Evolutionary conservation across 2,329 filamentous ascomycete genomes (phyloP).

Genomic region (Ramichloridium luteum): DNA sequence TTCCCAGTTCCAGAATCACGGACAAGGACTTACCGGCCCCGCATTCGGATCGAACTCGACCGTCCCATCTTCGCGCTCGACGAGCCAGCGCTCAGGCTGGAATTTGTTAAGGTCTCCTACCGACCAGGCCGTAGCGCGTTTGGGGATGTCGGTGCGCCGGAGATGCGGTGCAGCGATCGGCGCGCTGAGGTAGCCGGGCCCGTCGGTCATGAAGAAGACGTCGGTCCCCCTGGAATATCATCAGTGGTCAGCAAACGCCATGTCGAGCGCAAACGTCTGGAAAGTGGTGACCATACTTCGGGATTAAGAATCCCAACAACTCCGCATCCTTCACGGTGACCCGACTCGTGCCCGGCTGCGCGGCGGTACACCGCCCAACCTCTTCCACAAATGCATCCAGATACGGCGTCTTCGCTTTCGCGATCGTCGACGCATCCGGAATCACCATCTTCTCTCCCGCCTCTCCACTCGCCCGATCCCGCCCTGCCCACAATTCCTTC

Average conservation of each 20-base stretch:
- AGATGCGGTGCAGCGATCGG: constrained; percentile 20
- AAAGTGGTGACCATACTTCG: too few species aligned
- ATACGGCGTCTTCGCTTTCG: constrained; percentile 21
- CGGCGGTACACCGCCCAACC: constrained; percentile 23
- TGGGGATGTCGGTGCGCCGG: constrained; percentile 22
- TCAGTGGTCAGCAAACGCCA: too few species aligned
- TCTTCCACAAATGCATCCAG: constrained; percentile 35
- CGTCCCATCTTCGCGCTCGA: constrained; percentile 15
- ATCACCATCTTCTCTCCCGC: constrained; percentile 5
- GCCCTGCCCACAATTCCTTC: constrained; percentile 18
- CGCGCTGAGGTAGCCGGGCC: constrained; percentile 11
- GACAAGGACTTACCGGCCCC: too few species aligned
- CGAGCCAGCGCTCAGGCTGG: constrained; percentile 31
- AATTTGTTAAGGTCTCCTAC: constrained; percentile 22
- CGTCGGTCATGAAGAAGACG: constrained; percentile 20
- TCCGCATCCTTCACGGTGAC: constrained; percentile 26
- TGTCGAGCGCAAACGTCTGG: too few species aligned
- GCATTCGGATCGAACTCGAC: constrained; percentile 26
- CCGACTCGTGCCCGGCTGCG: constrained; percentile 20
- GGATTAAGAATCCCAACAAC: constrained; percentile 30
- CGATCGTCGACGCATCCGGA: constrained; percentile 25
- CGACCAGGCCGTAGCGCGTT: constrained; percentile 21
- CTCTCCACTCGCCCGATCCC: too few species aligned
- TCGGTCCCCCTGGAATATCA: too few species aligned
- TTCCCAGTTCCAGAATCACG: too few species aligned